Percentiles rank a stretch among this genome's conserved stretches.
These are phyloP conservation scores for Monilinia polystroma DNA, from an alignment of 2,329 filamentous ascomycete species.

Conservation along the genomic window DNA sequence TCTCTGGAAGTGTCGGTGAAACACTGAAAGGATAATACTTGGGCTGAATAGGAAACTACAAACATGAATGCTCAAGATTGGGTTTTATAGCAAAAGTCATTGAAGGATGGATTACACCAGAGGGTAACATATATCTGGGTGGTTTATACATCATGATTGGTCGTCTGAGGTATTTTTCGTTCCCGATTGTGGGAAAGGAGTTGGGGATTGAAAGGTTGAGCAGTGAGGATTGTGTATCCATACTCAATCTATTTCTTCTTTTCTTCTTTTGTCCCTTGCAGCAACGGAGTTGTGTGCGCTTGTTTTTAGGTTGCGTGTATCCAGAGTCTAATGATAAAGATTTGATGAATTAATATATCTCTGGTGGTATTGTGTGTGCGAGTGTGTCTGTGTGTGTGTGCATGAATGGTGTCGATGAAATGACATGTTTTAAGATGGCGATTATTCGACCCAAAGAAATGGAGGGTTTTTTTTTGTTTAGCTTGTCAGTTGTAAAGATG, in stretches of 20 bases:
- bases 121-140: constrained; percentile 1
- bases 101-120: not conserved
- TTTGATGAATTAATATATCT: not conserved
- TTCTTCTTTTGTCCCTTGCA: not conserved
- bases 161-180: not conserved
- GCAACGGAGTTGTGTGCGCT: constrained; percentile 3
- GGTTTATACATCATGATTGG: constrained; percentile 12
- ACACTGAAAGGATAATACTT: constrained; percentile 4
- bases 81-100: not conserved
- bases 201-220: not conserved
- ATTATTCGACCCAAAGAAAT: not conserved
- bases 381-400: not conserved
- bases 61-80: constrained; percentile 1
- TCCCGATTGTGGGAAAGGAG: not conserved
- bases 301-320: constrained; percentile 11
- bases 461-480: too few species aligned
- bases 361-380: not conserved
- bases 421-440: not conserved
- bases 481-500: too few species aligned
- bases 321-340: constrained; percentile 10
- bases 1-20: constrained; percentile 17
- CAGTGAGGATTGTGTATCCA: constrained; percentile 14
- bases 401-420: too few species aligned
- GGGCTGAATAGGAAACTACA: not conserved
- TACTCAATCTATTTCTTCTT: constrained; percentile 12